Evolutionary conservation across 345 rosid species (phyloP).

Genomic region (Bruguiera parviflora): DNA sequence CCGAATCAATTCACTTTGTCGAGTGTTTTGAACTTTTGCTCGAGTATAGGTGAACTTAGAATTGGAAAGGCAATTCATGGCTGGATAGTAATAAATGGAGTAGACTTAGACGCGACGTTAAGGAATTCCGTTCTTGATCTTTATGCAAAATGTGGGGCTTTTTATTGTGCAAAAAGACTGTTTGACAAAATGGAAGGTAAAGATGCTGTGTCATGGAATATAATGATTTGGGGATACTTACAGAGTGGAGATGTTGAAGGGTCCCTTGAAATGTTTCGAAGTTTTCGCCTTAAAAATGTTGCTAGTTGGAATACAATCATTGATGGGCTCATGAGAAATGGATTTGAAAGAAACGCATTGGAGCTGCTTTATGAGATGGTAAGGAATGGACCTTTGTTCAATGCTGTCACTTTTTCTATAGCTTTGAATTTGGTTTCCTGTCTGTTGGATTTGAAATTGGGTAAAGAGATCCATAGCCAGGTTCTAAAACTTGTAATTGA

Average conservation of each 20-base stretch:
- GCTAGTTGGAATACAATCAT: constrained; percentile 50
- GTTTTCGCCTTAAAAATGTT: constrained; percentile 29
- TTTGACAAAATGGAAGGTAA: constrained; percentile 39
- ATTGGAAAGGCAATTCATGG: constrained; percentile 49
- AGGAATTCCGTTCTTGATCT: constrained; percentile 47
- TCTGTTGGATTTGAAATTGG: constrained; percentile 28
- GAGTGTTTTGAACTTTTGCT: constrained; percentile 43
- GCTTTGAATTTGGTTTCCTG: constrained; percentile 44
- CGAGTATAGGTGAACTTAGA: constrained; percentile 31
- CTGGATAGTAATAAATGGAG: constrained; percentile 40
- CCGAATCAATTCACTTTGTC: constrained; percentile 55
- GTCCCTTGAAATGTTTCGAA: constrained; percentile 37
- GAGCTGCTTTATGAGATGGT: constrained; percentile 42
- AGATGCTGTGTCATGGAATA: constrained; percentile 42
- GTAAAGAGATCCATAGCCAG: constrained; percentile 44
- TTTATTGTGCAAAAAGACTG: constrained; percentile 25
- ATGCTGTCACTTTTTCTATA: constrained; percentile 37
- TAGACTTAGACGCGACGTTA: constrained; percentile 37
- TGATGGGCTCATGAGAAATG: constrained; percentile 40
- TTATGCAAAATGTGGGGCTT: constrained; percentile 41
- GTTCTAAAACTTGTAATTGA: constrained; percentile 29
- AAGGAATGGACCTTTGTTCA: constrained; percentile 28
- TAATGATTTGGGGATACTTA: constrained; percentile 39
- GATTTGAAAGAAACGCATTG: constrained; percentile 35
- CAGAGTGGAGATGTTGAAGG: constrained; percentile 31